Evolutionary conservation across 108 stramenopile genomes (phyloP), one percentile per base, ranked within the genome.

Genomic region (Conticribra guillardii): DNA sequence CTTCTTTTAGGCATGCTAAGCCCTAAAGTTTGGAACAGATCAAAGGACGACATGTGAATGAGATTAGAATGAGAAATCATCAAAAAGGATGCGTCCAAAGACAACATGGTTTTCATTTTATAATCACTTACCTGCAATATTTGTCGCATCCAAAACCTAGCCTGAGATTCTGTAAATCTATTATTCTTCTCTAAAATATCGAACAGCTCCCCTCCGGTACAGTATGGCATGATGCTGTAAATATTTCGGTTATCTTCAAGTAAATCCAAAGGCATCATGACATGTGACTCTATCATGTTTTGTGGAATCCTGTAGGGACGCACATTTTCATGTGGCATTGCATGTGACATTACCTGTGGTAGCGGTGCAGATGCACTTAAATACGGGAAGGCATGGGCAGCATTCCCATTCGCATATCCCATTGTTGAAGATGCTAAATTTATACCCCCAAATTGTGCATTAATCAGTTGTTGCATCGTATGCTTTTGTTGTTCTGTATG

Each of bases 171-270:
- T 19, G 83, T 67, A 64, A 93, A 92, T 18, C 83, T 64, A 66
- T 82, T 90, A 30, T 87, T 87, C 49, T 83, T 58, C 59, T 89
- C 91, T 48, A 95, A 67, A 3, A 89, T 63, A 34, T 88, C 93
- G 61, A 90, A 97, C 23, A 97, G 66, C 73, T 96, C 96, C 32
- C 97, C 97, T 18, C 92, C 89, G 26, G 84, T 66, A 59, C 94
- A 96, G 59, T 88, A 96, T 2, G 95, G 93, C 92, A 93, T 92
- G 62, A 97, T 62, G 49, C 81, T 82, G 60, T 96, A 97, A 63
- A 97, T 52, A 74, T 94, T 79, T 51, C 76, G 67, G 46, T 91
- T 87, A 63, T 97, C 97, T n/a, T 84, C 69, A 27, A 91, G 73
- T 30, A 89, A 59, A 60, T 94, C 93, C 18, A 91, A 33, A n/a